Evolutionary conservation across 495 filamentous ascomycete species (phyloP).

Genomic region (Lepidopterella palustris): DNA sequence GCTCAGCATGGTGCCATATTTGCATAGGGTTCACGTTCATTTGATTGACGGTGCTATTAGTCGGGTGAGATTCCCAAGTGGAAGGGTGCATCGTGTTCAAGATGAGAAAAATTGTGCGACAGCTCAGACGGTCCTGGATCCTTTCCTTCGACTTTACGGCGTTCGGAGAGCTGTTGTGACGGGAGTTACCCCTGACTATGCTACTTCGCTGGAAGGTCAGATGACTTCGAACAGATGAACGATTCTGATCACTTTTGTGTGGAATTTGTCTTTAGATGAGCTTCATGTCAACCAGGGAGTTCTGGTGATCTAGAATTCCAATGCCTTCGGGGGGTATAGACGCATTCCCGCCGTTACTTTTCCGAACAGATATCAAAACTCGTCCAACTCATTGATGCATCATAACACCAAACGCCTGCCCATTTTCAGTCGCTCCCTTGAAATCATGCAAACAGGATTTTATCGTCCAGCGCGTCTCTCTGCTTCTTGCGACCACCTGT

Average conservation of each 20-base stretch:
- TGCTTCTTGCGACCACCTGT: constrained; percentile 53
- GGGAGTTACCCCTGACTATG: constrained; percentile 17
- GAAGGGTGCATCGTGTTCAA: constrained; percentile 18
- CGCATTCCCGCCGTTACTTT: no score
- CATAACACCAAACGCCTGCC: neutral
- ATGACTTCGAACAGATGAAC: constrained; percentile 10
- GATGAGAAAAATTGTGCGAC: constrained; percentile 15
- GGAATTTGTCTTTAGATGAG: neutral
- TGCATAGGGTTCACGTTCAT: constrained; percentile 25
- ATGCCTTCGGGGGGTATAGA: no score
- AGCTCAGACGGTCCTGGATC: constrained; percentile 22
- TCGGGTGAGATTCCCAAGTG: constrained; percentile 12
- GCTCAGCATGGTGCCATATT: constrained; percentile 19
- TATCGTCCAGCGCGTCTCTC: constrained; percentile 69
- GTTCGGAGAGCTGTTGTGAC: constrained; percentile 15
- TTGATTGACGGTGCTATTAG: constrained; percentile 24
- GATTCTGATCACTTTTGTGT: neutral
- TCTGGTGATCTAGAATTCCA: no score
- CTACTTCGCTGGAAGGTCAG: constrained; percentile 9
- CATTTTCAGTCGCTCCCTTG: neutral
- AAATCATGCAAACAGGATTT: constrained; percentile 67
- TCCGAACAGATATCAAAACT: no score
- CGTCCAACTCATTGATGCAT: neutral
- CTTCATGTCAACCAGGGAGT: no score
- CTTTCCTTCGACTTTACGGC: constrained; percentile 15